phyloP scores from a whole-genome alignment of 768 basidiomycete genomes.

The Coprinellus micaceus region DNA sequence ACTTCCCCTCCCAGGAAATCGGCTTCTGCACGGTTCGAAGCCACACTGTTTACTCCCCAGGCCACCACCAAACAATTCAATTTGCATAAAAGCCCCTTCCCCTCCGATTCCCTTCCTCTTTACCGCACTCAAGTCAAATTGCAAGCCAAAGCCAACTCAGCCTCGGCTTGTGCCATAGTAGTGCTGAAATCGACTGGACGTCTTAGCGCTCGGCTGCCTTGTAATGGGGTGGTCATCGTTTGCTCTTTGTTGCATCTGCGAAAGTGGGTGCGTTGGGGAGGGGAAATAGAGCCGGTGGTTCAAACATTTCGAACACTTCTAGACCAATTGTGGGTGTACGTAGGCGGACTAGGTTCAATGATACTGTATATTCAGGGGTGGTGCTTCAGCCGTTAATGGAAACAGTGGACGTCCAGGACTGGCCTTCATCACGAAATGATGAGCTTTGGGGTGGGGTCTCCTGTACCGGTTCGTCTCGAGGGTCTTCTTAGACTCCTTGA shows the following conservation, averaged over 20 bases:
- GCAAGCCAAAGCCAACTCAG: constrained; percentile 29
- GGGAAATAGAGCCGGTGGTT: constrained; percentile 38
- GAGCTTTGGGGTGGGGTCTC: too few relatives aligned
- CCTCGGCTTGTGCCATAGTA: constrained; percentile 43
- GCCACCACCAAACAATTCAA: not conserved
- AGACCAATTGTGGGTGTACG: too few relatives aligned
- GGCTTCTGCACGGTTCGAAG: not conserved
- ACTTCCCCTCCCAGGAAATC: too few relatives aligned
- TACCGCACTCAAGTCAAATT: constrained; percentile 47
- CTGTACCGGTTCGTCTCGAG: too few relatives aligned
- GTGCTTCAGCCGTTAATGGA: too few relatives aligned
- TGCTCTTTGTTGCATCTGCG: constrained; percentile 14
- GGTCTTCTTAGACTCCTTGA: too few relatives aligned
- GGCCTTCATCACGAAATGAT: too few relatives aligned
- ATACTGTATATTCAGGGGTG: too few relatives aligned
- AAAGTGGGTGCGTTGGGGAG: not conserved
- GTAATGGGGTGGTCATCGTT: constrained; percentile 18
- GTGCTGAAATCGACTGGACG: constrained; percentile 33
- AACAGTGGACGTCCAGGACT: too few relatives aligned
- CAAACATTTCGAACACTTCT: too few relatives aligned
- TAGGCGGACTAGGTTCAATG: too few relatives aligned
- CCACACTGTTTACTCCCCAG: not conserved
- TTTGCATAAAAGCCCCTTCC: not conserved
- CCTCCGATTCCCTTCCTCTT: constrained; percentile 16
- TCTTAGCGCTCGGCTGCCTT: constrained; percentile 34